These are phyloP conservation scores for Letharia columbiana DNA, from an alignment of 495 filamentous ascomycete genomes.

Conservation along the genomic window DNA sequence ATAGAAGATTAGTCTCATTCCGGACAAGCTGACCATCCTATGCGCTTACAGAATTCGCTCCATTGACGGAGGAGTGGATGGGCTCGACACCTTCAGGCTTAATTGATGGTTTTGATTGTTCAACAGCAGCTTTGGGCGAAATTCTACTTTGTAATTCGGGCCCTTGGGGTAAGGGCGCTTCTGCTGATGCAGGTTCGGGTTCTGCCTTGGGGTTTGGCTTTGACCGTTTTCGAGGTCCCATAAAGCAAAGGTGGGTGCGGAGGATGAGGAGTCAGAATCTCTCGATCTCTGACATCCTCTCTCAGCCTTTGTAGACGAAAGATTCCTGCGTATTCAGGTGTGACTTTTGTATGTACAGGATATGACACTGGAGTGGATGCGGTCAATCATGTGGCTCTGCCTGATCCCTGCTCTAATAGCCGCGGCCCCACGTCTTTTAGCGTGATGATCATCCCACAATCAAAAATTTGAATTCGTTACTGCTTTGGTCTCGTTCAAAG, in stretches of 20 bases:
- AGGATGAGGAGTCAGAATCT: neutral
- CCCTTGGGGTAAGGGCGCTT: slow-evolving; percentile 29
- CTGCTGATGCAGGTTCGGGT: slow-evolving; percentile 30
- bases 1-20: neutral
- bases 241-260: slow-evolving; percentile 4
- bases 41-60: slow-evolving; percentile 8
- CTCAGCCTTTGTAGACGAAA: neutral
- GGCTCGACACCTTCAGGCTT: neutral
- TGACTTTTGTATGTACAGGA: too few relatives aligned
- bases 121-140: slow-evolving; percentile 21
- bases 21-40: neutral
- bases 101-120: neutral
- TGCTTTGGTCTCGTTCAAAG: slow-evolving; percentile 44
- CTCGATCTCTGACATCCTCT: neutral
- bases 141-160: slow-evolving; percentile 28
- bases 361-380: too few relatives aligned
- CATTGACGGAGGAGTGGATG: neutral
- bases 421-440: too few relatives aligned
- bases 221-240: slow-evolving; percentile 57
- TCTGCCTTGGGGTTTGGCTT: slow-evolving; percentile 47
- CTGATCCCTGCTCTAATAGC: too few relatives aligned
- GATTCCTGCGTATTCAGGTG: too few relatives aligned
- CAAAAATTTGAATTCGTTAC: slow-evolving; percentile 38
- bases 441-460: neutral
- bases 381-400: too few relatives aligned